Evolutionary conservation across 345 rosid genomes (phyloP).

Genomic region (Salix koriyanagi): DNA sequence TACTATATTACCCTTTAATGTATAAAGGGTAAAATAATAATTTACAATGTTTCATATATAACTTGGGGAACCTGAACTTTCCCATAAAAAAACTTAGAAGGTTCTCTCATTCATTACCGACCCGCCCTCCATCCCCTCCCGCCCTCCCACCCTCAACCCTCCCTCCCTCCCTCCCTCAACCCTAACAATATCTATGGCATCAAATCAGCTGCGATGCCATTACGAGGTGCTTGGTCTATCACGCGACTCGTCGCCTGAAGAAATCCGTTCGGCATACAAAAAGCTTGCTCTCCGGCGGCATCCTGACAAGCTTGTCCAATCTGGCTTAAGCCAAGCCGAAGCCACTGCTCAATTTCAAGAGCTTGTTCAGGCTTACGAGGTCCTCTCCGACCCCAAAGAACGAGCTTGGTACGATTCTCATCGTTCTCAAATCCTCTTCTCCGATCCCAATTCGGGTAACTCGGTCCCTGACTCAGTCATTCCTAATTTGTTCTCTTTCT

Average conservation of each 20-base stretch:
- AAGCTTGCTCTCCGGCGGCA: constrained; percentile 88
- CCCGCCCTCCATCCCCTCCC: no score
- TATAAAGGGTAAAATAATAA: no score
- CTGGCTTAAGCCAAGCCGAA: constrained; percentile 65
- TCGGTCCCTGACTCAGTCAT: constrained; percentile 41
- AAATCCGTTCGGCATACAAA: constrained; percentile 74
- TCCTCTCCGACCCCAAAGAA: constrained; percentile 82
- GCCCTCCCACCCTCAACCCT: no score
- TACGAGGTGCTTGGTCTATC: constrained; percentile 74
- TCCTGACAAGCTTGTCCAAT: constrained; percentile 90
- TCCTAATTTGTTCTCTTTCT: constrained; percentile 73
- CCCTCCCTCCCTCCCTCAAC: no score
- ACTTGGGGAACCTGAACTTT: no score
- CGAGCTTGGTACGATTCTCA: constrained; percentile 95
- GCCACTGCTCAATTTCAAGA: constrained; percentile 95
- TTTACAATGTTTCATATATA: no score
- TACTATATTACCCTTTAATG: no score
- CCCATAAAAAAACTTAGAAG: no score
- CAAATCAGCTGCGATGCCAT: constrained; percentile 71
- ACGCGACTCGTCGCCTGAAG: constrained; percentile 62
- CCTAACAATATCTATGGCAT: constrained; percentile 33
- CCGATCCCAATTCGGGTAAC: constrained; percentile 43
- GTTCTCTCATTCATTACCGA: no score
- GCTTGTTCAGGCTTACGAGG: constrained; percentile 78
- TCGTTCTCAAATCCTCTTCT: constrained; percentile 89